Evolutionary conservation across 2,329 filamentous ascomycete genomes (phyloP), one percentile per base, ranked within the genome.

Genomic region (Rosellinia necatrix): DNA sequence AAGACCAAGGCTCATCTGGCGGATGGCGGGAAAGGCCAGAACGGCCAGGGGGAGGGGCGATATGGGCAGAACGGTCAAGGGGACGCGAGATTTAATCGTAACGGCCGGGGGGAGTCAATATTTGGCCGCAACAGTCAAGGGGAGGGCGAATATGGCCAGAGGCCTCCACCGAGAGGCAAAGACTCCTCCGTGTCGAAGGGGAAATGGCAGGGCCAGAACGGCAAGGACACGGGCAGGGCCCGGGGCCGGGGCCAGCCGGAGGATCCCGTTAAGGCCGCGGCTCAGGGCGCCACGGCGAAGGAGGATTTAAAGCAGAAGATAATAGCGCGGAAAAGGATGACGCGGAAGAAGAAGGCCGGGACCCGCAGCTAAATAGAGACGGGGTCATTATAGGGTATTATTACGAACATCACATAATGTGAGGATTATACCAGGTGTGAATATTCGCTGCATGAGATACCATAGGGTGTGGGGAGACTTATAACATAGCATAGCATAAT

Each of bases 301-400:
- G 65, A 76, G 46, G 71, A 71, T 2, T 72, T 83, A 67, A 75
- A 82, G 67, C 90, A 91, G 68, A 87, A 86, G 68, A 90, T 97
- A 68, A 96, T 96, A 72, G 87, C 86, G 44, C 87, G 90, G 73
- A 97, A 96, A 78, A 82, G 91, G 60, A 84, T 89, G 77, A 83
- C 88, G 78, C 84, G 91, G 56, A 88, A 88, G 73, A 89, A 87
- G 75, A 85, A 85, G 76, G 74, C 76, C 5, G 64, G 71, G 13
- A 61, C 67, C 9, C 73, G 76, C 44, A 70, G 68, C 27, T 71
- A 68, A 61, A 27, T 7, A 12, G 29, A 35, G 10, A 19, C 4
- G 27, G 27, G 27, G 27, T 30, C 27, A 30, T n/a, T n/a, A n/a
- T n/a, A n/a, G n/a, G n/a, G n/a, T n/a, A n/a, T n/a, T n/a, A n/a